Evolutionary conservation across 768 basidiomycete species (phyloP), one percentile per base, ranked within the genome.

Genomic region (Russula compacta): DNA sequence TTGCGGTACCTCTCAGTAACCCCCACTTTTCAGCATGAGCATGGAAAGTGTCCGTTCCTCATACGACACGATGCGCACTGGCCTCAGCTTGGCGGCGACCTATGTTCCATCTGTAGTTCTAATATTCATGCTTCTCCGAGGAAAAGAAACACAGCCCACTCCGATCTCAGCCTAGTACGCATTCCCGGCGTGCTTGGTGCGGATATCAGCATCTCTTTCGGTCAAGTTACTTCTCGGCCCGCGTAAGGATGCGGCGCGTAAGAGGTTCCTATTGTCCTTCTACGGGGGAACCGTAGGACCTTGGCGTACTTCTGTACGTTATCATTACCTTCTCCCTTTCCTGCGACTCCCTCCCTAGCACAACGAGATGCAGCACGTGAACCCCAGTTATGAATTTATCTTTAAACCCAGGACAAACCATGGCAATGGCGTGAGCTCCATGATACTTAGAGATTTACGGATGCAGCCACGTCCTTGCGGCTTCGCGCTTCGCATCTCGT

Each of bases 221-320:
- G 8, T 19, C 10, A 36, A 38, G n/a, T 35, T 35, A 24, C 21
- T 59, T 53, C 58, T 39, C 51, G 32, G 35, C 19, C 35, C 36
- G 35, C 44, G 14, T 29, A 7, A 8, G 15, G 44, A 38, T 47
- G 54, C 55, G 44, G 43, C 43, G 29, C 24, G 43, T 52, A 43
- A 50, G 21, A 17, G 49, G 36, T 35, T 29, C 36, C 21, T 11
- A 17, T 35, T 33, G 8, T 10, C 42, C 35, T 51, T 61, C 49
- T 50, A n/a, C n/a, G n/a, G 60, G 54, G 36, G 42, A 44, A 44
- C 44, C n/a, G n/a, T 43, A 57, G 35, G 58, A 50, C 11, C 21
- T 36, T 19, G 36, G 35, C 4, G 1, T 46, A 24, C 35, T 35
- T 35, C 24, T 38, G 35, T 29, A 19, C 14, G 48, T 38, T 50